Evolutionary conservation across 2,329 filamentous ascomycete species (phyloP).

Genomic region (Bipolaris zeicola): DNA sequence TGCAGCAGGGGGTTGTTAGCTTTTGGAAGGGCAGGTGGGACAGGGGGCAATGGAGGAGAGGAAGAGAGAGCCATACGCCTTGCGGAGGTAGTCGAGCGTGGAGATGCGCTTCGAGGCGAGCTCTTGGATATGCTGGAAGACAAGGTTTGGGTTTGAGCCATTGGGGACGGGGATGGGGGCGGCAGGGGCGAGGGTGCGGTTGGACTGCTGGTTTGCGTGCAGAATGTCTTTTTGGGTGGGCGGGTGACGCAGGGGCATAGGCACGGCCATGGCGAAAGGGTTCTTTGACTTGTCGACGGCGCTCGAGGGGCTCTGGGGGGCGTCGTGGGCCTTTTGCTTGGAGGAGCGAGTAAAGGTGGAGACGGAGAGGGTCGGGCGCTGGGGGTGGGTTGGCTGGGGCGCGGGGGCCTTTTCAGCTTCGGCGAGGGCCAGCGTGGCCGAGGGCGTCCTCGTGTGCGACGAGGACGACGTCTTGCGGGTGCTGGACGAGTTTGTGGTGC

Average conservation of each 20-base stretch:
- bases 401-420: slow-evolving; percentile 43
- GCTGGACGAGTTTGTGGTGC: slow-evolving; percentile 43
- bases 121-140: slow-evolving; percentile 77
- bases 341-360: slow-evolving; percentile 42
- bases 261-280: slow-evolving; percentile 40
- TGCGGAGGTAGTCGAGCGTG: slow-evolving; percentile 89
- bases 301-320: slow-evolving; percentile 35
- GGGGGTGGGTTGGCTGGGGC: slow-evolving; percentile 12
- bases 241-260: slow-evolving; percentile 33
- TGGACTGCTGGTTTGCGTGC: slow-evolving; percentile 26
- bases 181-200: slow-evolving; percentile 33
- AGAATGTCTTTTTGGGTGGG: slow-evolving; percentile 38
- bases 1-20: slow-evolving; percentile 48
- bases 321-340: slow-evolving; percentile 46
- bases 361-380: slow-evolving; percentile 47
- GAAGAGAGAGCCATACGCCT: slow-evolving; percentile 67
- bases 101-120: slow-evolving; percentile 90
- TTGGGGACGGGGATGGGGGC: slow-evolving; percentile 40
- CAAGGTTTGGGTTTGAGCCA: slow-evolving; percentile 57
- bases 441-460: slow-evolving; percentile 41
- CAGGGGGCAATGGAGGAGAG: not conserved
- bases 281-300: slow-evolving; percentile 45
- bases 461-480: slow-evolving; percentile 37
- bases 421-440: slow-evolving; percentile 44
- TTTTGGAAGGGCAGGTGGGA: not conserved